These are phyloP conservation scores for Alternaria solani DNA, from an alignment of 2,329 filamentous ascomycete genomes.

Conservation along the genomic window DNA sequence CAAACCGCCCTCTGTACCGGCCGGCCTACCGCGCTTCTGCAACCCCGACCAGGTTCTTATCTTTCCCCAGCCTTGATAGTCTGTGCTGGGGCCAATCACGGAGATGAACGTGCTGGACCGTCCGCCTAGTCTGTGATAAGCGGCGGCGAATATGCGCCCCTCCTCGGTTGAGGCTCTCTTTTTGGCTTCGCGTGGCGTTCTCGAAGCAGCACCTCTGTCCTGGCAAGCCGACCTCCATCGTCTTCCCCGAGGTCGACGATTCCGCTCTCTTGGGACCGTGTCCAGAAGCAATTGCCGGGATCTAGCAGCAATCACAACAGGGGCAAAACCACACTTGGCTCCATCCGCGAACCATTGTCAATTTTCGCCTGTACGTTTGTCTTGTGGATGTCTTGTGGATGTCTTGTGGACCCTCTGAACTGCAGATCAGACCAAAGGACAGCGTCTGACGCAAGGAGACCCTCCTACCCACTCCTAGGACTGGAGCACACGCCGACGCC, in stretches of 20 bases:
- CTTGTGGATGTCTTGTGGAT: background rate
- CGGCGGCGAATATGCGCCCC: conserved; percentile 47
- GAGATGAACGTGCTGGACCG: conserved; percentile 21
- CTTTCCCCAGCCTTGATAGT: conserved; percentile 39
- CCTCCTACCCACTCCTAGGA: conserved; percentile 12
- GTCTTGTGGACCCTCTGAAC: conserved; percentile 14
- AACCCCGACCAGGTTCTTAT: conserved; percentile 41
- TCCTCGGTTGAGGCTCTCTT: conserved; percentile 46
- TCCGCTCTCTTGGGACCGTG: conserved; percentile 11
- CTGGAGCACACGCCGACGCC: conserved; percentile 17
- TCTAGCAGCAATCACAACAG: conserved; percentile 2
- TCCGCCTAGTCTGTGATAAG: conserved; percentile 41
- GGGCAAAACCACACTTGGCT: background rate
- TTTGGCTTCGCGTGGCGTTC: conserved; percentile 42
- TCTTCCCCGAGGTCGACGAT: conserved; percentile 30
- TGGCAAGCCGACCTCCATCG: conserved; percentile 36
- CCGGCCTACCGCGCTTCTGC: conserved; percentile 32
- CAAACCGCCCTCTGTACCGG: conserved; percentile 23
- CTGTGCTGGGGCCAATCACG: conserved; percentile 26
- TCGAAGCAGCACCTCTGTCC: conserved; percentile 32
- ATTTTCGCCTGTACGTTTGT: background rate
- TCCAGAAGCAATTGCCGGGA: conserved; percentile 1
- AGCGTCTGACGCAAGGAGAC: conserved; percentile 18
- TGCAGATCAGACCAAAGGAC: conserved; percentile 24
- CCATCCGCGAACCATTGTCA: background rate